Conservation (phyloP, 2,329 filamentous ascomycete species). For the Curvularia sp. region DNA sequence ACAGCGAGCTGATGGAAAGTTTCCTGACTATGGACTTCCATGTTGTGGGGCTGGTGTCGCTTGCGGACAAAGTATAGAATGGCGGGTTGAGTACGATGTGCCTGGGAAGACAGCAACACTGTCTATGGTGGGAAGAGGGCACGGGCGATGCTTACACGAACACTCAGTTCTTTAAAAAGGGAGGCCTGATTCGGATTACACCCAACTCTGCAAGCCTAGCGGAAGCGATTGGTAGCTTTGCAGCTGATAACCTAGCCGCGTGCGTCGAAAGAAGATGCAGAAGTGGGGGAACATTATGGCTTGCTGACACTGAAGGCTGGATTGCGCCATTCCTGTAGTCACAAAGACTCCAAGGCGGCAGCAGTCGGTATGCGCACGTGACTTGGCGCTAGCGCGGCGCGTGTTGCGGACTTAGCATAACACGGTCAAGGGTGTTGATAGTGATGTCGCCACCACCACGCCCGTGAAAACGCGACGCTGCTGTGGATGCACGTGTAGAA, state of each 20-base stretch:
- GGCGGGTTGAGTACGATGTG: no score
- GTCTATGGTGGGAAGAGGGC: background rate
- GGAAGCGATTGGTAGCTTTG: background rate
- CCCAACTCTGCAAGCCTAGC: constrained; percentile 3
- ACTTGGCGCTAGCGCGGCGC: constrained; percentile 34
- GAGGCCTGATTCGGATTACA: constrained; percentile 8
- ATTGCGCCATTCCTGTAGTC: background rate
- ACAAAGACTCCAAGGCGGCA: constrained; percentile 1
- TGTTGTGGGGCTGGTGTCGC: background rate
- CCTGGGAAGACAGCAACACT: background rate
- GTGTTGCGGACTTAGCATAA: constrained; percentile 26
- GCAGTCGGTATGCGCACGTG: constrained; percentile 35
- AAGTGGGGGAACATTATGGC: background rate
- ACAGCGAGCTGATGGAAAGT: constrained; percentile 30
- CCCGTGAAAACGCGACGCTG: constrained; percentile 13
- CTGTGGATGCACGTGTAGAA: constrained; percentile 33
- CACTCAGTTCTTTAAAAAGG: background rate
- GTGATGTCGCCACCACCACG: constrained; percentile 35
- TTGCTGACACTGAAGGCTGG: background rate
- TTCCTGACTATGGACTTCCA: constrained; percentile 26
- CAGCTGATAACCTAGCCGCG: background rate
- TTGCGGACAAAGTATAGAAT: background rate
- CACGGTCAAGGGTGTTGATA: constrained; percentile 24
- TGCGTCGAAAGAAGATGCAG: background rate
- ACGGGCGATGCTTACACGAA: background rate